These are phyloP conservation scores for Mortierella sp. DNA, from an alignment of 371 early-diverging fungal genomes.

Conservation along the genomic window DNA sequence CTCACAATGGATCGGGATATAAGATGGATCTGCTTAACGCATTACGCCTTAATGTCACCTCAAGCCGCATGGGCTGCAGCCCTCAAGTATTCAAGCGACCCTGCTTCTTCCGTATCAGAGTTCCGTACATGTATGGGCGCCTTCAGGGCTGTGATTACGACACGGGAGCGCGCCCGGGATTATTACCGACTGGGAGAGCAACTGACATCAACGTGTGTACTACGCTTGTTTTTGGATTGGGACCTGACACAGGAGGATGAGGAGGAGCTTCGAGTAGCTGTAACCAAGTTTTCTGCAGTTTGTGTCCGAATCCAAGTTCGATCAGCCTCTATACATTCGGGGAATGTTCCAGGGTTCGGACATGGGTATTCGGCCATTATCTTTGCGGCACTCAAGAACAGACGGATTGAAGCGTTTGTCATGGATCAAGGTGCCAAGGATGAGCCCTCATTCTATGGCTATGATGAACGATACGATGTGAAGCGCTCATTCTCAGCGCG, in stretches of 20 bases:
- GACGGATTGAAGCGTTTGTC: slow-evolving; percentile 26
- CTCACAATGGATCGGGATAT: slow-evolving; percentile 20
- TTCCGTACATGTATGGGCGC: slow-evolving; percentile 24
- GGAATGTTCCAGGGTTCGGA: slow-evolving; percentile 6
- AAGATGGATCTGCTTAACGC: slow-evolving; percentile 27
- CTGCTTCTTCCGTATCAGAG: slow-evolving; percentile 14
- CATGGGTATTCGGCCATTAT: slow-evolving; percentile 24
- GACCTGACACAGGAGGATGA: slow-evolving; percentile 28
- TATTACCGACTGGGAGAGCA: slow-evolving; percentile 29
- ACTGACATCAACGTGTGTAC: slow-evolving; percentile 15
- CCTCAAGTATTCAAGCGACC: slow-evolving; percentile 10
- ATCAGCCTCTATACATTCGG: not conserved
- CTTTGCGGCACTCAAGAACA: slow-evolving; percentile 22
- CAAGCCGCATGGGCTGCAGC: slow-evolving; percentile 6
- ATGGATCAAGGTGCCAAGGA: slow-evolving; percentile 10
- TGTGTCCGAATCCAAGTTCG: slow-evolving; percentile 25
- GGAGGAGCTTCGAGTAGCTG: slow-evolving; percentile 20
- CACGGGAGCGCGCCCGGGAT: slow-evolving; percentile 13
- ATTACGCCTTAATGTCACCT: slow-evolving; percentile 16
- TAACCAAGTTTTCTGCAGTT: slow-evolving; percentile 17
- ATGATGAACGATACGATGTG: slow-evolving; percentile 15
- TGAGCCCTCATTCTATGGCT: slow-evolving; percentile 3
- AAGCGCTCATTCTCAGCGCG: slow-evolving; percentile 1
- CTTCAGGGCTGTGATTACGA: slow-evolving; percentile 22
- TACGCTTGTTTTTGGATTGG: slow-evolving; percentile 37